Evolutionary conservation across 1,284 basidiomycete genomes (phyloP).

Genomic region (Leccinum fuscescens): DNA sequence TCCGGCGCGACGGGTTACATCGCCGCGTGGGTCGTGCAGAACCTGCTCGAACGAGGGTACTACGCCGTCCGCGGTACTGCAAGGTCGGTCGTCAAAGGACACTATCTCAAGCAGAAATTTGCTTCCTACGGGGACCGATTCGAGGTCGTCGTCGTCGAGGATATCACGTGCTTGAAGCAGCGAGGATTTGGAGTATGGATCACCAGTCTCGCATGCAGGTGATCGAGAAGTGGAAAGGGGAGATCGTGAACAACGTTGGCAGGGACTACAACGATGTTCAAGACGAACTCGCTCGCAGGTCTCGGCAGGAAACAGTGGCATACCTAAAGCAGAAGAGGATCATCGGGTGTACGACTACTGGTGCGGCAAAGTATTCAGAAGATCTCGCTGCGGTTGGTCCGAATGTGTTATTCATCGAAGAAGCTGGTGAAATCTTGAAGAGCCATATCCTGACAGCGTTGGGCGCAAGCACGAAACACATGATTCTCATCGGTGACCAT

Average conservation of each 20-base stretch:
- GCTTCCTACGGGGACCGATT: not conserved
- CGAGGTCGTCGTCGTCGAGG: not conserved
- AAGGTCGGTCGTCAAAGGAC: not conserved
- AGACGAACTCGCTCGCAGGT: constrained; percentile 38
- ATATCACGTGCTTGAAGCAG: constrained; percentile 25
- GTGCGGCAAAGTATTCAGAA: constrained; percentile 56
- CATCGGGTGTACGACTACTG: constrained; percentile 67
- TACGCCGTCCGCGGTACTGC: not conserved
- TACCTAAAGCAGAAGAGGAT: constrained; percentile 51
- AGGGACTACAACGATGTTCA: constrained; percentile 43
- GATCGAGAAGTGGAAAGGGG: constrained; percentile 41
- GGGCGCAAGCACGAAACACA: constrained; percentile 43
- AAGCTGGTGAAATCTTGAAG: constrained; percentile 70
- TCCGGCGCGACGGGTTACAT: not conserved
- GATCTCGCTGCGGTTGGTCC: constrained; percentile 46
- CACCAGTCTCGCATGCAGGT: constrained; percentile 31
- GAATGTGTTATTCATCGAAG: constrained; percentile 59
- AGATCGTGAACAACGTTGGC: constrained; percentile 37
- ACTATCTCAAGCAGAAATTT: not conserved
- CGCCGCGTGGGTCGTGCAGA: not conserved
- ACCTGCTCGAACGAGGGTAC: not conserved
- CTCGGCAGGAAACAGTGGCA: constrained; percentile 35
- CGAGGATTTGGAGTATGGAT: constrained; percentile 47
- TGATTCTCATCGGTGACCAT: constrained; percentile 69
- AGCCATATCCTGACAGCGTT: constrained; percentile 62